A percentile compares a stretch with the other conserved stretches of the same genome.
Evolutionary conservation across 495 filamentous ascomycete species (phyloP).

Genomic region (Tuber calosporum): DNA sequence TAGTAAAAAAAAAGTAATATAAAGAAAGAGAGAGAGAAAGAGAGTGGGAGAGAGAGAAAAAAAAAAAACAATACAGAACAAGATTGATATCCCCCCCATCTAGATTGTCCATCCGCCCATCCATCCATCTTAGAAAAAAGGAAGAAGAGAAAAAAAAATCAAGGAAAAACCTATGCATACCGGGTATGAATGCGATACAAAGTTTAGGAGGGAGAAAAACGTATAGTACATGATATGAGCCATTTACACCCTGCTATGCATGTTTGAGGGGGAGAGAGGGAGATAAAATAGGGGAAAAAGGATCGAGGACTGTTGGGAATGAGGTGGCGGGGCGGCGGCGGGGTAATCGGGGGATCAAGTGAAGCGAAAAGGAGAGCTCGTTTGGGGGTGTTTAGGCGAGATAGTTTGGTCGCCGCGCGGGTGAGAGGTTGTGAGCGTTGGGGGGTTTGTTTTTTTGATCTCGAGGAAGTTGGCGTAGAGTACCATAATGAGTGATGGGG

Average conservation of each 20-base stretch:
- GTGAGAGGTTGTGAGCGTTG: neutral
- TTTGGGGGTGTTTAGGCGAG: too few species aligned
- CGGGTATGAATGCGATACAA: conserved; percentile 5
- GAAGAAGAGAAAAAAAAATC: neutral
- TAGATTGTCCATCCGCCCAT: neutral
- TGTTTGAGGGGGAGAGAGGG: neutral
- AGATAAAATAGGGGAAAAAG: neutral
- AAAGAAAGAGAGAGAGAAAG: neutral
- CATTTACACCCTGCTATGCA: conserved; percentile 4
- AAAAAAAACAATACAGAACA: neutral
- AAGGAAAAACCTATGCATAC: neutral
- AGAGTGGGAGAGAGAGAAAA: neutral
- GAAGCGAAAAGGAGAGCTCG: neutral
- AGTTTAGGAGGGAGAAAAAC: neutral
- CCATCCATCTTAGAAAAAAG: neutral
- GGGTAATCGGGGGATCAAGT: neutral
- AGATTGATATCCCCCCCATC: neutral
- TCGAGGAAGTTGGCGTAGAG: neutral
- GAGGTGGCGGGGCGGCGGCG: neutral
- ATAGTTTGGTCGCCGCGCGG: neutral
- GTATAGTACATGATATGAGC: conserved; percentile 6
- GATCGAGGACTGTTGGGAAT: neutral
- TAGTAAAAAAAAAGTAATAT: neutral
- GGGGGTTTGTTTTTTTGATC: too few species aligned
- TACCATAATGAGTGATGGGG: neutral